Evolutionary conservation across 1,284 basidiomycete genomes (phyloP).

Genomic region (Wallemia hederae): DNA sequence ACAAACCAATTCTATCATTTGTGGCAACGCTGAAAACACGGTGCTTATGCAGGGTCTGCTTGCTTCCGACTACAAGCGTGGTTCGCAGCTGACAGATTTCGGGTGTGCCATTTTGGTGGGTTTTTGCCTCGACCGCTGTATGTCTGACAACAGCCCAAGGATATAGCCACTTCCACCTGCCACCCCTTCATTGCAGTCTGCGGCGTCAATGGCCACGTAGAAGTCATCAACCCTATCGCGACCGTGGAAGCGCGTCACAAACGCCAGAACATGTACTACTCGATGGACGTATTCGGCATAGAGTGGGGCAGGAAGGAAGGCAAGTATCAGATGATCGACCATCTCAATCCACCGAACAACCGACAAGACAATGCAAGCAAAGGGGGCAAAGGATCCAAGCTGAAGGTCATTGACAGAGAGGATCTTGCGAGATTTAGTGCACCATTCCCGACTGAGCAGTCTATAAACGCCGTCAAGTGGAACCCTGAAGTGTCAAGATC

Average conservation of each 20-base stretch:
- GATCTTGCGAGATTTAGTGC: neutral
- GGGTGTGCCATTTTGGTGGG: neutral
- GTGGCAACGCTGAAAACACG: neutral
- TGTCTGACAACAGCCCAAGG: constrained; percentile 19
- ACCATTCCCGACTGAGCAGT: neutral
- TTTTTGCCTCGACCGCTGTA: neutral
- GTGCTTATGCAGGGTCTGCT: neutral
- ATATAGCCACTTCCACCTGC: constrained; percentile 41
- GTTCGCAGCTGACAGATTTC: neutral
- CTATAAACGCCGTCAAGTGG: neutral
- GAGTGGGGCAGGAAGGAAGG: constrained; percentile 45
- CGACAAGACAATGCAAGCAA: neutral
- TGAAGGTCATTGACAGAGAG: neutral
- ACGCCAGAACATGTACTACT: neutral
- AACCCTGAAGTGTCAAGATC: neutral
- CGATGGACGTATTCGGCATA: constrained; percentile 49
- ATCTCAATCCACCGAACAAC: constrained; percentile 28
- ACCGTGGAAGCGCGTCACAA: constrained; percentile 25
- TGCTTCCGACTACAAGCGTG: neutral
- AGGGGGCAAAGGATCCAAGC: neutral
- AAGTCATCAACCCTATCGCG: constrained; percentile 34
- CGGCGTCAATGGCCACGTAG: constrained; percentile 46
- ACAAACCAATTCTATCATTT: constrained; percentile 11
- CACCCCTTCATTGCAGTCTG: constrained; percentile 57
- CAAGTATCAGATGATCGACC: constrained; percentile 55